These are phyloP conservation scores for Kwoniella shivajii DNA, from an alignment of 1,284 basidiomycete species.

Conservation along the genomic window DNA sequence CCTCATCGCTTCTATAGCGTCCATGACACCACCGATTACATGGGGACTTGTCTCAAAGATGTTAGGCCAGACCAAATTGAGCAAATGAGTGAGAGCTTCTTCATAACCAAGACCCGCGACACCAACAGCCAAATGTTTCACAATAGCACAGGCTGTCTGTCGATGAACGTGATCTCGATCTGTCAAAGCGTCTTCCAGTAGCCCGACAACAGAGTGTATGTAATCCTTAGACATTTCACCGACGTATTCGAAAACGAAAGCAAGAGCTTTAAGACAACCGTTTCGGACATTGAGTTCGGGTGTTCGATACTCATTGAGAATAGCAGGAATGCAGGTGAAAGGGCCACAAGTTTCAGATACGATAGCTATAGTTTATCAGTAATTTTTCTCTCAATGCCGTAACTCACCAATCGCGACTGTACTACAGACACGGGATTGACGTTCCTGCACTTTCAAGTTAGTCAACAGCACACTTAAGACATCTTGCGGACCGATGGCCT, in stretches of 20 bases:
- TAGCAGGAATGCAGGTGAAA: slow-evolving; percentile 98
- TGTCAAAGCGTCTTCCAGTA: slow-evolving; percentile 96
- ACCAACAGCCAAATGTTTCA: slow-evolving; percentile 96
- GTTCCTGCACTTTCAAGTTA: slow-evolving; percentile 96
- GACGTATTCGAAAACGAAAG: slow-evolving; percentile 99
- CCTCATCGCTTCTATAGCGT: slow-evolving; percentile 94
- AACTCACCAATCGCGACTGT: slow-evolving; percentile 85
- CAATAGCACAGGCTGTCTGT: slow-evolving; percentile 97
- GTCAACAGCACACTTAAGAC: slow-evolving; percentile 95
- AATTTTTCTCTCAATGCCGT: no score
- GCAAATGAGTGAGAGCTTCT: slow-evolving; percentile 94
- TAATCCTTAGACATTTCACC: slow-evolving; percentile 99
- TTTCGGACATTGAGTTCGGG: slow-evolving; percentile 97
- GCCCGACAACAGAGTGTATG: slow-evolving; percentile 93
- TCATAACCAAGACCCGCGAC: slow-evolving; percentile 97
- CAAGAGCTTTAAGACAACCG: slow-evolving; percentile 97
- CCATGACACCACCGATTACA: slow-evolving; percentile 96
- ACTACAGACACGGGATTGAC: slow-evolving; percentile 97
- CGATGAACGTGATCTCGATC: slow-evolving; percentile 98
- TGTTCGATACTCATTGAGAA: slow-evolving; percentile 97
- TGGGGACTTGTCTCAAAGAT: slow-evolving; percentile 98
- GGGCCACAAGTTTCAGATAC: slow-evolving; percentile 97
- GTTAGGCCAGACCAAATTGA: slow-evolving; percentile 99
- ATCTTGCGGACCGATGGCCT: slow-evolving; percentile 98
- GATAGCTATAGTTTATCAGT: slow-evolving; percentile 62